These are phyloP conservation scores for Colletotrichum simmondsii DNA, from an alignment of 2,329 filamentous ascomycete species.

Conservation along the genomic window DNA sequence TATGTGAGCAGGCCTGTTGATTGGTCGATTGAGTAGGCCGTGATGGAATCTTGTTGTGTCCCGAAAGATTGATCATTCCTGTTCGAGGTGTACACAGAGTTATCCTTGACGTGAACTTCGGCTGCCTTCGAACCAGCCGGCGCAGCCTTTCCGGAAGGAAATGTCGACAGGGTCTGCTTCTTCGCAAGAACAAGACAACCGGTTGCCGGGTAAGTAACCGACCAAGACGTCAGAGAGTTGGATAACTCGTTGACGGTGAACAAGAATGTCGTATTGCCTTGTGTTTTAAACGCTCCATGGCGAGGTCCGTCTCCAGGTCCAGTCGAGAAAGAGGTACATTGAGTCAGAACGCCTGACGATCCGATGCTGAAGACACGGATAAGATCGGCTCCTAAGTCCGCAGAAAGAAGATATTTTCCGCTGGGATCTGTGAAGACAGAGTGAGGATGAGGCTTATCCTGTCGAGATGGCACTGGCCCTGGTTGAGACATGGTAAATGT, in stretches of 20 bases:
- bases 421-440: slow-evolving; percentile 60
- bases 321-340: slow-evolving; percentile 54
- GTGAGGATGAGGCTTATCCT: slow-evolving; percentile 67
- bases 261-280: slow-evolving; percentile 42
- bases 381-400: slow-evolving; percentile 66
- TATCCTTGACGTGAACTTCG: slow-evolving; percentile 63
- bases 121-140: slow-evolving; percentile 62
- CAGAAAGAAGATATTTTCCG: slow-evolving; percentile 58
- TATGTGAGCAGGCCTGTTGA: slow-evolving; percentile 61
- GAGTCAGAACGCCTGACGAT: slow-evolving; percentile 54
- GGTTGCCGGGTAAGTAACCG: slow-evolving; percentile 54
- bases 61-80: slow-evolving; percentile 69
- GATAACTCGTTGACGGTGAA: slow-evolving; percentile 60
- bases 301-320: slow-evolving; percentile 62
- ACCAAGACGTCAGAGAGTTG: slow-evolving; percentile 62
- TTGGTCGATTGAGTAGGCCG: slow-evolving; percentile 59
- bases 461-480: slow-evolving; percentile 58
- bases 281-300: slow-evolving; percentile 61
- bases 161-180: slow-evolving; percentile 58
- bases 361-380: slow-evolving; percentile 65
- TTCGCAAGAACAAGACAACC: slow-evolving; percentile 58
- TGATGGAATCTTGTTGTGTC: slow-evolving; percentile 64
- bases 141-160: slow-evolving; percentile 52
- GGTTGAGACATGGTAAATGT: slow-evolving; percentile 53
- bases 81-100: slow-evolving; percentile 71